These are phyloP conservation scores for Bruguiera sexangula DNA, from an alignment of 345 rosid species.

Conservation along the genomic window DNA sequence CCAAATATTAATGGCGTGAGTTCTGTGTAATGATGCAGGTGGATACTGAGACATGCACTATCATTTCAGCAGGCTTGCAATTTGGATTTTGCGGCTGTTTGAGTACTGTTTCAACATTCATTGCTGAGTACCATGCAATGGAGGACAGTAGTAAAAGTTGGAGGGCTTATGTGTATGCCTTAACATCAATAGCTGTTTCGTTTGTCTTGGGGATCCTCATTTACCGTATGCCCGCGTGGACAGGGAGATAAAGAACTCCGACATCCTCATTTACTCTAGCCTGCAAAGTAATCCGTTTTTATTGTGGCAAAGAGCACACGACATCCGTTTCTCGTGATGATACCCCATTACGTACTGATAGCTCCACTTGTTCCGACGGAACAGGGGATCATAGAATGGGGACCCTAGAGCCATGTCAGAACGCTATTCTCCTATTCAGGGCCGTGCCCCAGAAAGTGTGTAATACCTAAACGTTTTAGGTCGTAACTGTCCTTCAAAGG, in stretches of 20 bases:
- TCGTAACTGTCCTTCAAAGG: no score
- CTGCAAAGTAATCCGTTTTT: no score
- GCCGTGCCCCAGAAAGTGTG: no score
- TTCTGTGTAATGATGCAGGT: conserved; percentile 39
- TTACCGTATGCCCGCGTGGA: conserved; percentile 62
- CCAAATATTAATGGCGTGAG: neutral
- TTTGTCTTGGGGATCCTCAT: conserved; percentile 52
- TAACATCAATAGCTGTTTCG: conserved; percentile 41
- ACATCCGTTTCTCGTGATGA: no score
- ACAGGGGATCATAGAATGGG: no score
- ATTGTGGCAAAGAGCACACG: no score
- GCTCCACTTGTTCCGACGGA: no score
- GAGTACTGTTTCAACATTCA: conserved; percentile 84
- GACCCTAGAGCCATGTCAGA: no score
- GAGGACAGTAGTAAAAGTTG: conserved; percentile 56
- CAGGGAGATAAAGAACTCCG: conserved; percentile 21
- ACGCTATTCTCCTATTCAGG: no score
- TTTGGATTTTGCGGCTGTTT: conserved; percentile 81
- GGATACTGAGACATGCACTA: conserved; percentile 41
- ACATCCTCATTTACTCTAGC: no score
- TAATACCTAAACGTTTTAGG: no score
- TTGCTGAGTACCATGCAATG: conserved; percentile 90
- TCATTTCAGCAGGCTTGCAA: conserved; percentile 54
- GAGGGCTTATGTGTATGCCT: conserved; percentile 76
- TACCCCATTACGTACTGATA: no score